Base-by-base conservation (phyloP, 1,139 yeast species). In the Wickerhamomyces sp. region DNA sequence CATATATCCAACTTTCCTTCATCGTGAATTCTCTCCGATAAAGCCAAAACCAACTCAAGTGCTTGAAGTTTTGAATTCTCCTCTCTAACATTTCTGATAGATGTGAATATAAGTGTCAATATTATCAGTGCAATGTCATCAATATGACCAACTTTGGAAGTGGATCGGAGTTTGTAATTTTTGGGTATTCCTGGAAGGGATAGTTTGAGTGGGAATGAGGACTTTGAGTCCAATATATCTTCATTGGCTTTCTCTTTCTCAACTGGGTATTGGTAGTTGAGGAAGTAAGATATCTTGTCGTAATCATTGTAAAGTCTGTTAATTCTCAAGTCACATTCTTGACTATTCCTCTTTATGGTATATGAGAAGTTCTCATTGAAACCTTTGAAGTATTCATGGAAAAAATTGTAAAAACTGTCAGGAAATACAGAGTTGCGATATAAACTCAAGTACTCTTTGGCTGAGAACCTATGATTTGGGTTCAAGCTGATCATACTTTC, bases 1-100 rank as follows among this genome's bases (percentile, higher is more conserved):
- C 91, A 78, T 30, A 96, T 63, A 55, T 91, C 97, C 30, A 91
- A 64, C 52, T 88, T 89, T 16, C 81, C 81, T 38, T 85, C 95
- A 52, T 91, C 97, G 27, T 75, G 74, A 3, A 87, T 66, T 40
- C 78, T 71, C 52, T 86, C 95, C 1, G 93, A 76, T 13, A 91
- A 64, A 1, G 87, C 87, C 11, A 87, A 56, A 3, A 91, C 70
- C 37, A 89, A 58, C 49, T 88, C 93, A 46, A 94, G 70, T 0
- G 91, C 93, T 49, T 75, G 75, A 5, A 82, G 57, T 46, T 87
- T 72, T 20, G 81, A 75, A 0, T 72, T 57, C 0, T 87, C 78
- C 21, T 75, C 73, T 9, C 72, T 71, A 0, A 88, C 70, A 36
- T 84, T 75, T 42, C 88, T 70, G 22, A 84, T 55, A 7, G 81